phyloP scores from a whole-genome alignment of 164 flowering plant genomes.

The Umbilicus rupestris region DNA sequence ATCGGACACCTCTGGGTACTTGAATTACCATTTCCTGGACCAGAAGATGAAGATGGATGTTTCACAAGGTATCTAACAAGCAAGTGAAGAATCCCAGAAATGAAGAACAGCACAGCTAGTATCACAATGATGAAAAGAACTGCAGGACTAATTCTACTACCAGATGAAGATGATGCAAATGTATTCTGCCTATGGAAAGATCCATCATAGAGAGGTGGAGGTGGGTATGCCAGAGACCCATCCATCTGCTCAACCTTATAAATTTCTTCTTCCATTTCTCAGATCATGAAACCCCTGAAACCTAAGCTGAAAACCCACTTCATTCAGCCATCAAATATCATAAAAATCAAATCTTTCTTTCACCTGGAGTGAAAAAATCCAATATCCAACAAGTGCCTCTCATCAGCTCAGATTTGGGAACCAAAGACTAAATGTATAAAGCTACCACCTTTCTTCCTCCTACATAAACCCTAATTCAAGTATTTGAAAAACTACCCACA shows the following conservation, averaged over 20 bases:
- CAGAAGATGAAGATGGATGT: neutral
- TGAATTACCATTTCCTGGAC: neutral
- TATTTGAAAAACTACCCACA: no score
- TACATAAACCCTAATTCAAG: no score
- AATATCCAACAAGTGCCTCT: neutral
- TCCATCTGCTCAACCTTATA: neutral
- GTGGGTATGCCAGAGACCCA: neutral
- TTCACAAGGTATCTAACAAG: constrained; percentile 10
- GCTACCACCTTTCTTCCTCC: neutral
- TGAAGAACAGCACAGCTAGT: constrained; percentile 8
- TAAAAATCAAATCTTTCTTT: neutral
- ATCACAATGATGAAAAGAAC: constrained; percentile 9
- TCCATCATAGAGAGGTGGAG: neutral
- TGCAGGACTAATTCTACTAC: constrained; percentile 3
- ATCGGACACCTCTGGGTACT: constrained; percentile 6
- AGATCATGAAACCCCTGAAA: neutral
- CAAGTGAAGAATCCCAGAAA: constrained; percentile 10
- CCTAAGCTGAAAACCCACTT: neutral
- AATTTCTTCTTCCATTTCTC: neutral
- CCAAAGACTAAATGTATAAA: no score
- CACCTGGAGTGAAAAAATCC: neutral
- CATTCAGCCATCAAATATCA: neutral
- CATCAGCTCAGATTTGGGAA: neutral
- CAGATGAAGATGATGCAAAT: neutral
- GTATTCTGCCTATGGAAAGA: neutral